Percentiles rank a stretch among this genome's conserved stretches.
phyloP scores from a whole-genome alignment of 805 yeast genomes.

The Sungouiozyma intestinalis region DNA sequence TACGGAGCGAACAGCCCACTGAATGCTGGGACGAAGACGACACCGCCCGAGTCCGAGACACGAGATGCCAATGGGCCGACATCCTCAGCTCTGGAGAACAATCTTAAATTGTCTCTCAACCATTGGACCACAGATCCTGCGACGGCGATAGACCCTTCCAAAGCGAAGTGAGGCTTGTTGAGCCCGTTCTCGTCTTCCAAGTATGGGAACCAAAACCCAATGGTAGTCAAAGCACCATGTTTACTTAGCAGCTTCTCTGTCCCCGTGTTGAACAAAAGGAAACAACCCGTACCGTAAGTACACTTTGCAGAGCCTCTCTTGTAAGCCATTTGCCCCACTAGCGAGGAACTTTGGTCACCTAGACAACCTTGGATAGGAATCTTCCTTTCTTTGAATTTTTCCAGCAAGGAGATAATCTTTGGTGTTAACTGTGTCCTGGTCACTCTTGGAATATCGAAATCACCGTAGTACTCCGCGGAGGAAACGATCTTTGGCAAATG shows the following conservation, averaged over 20 bases:
- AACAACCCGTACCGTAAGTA: slow-evolving; percentile 95
- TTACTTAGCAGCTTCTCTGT: slow-evolving; percentile 53
- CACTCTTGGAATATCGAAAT: slow-evolving; percentile 44
- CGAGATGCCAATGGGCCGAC: slow-evolving; percentile 83
- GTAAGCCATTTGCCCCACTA: slow-evolving; percentile 87
- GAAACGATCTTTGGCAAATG: slow-evolving; percentile 68
- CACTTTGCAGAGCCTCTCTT: slow-evolving; percentile 81
- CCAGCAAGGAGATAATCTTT: slow-evolving; percentile 42
- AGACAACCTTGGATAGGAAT: slow-evolving; percentile 81
- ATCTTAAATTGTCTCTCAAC: slow-evolving; percentile 81
- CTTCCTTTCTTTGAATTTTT: slow-evolving; percentile 38
- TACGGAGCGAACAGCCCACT: slow-evolving; percentile 92
- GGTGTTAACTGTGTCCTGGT: slow-evolving; percentile 39
- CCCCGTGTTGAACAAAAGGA: slow-evolving; percentile 83
- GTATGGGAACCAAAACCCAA: slow-evolving; percentile 82
- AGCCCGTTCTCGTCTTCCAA: slow-evolving; percentile 29
- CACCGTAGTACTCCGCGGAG: slow-evolving; percentile 69
- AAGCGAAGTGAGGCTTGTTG: slow-evolving; percentile 64
- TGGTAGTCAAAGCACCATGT: slow-evolving; percentile 80
- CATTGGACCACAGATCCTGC: slow-evolving; percentile 93
- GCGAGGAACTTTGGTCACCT: slow-evolving; percentile 90
- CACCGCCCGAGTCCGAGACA: slow-evolving; percentile 79
- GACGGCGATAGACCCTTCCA: slow-evolving; percentile 93
- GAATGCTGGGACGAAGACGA: slow-evolving; percentile 89
- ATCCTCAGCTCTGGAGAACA: slow-evolving; percentile 73